Conservation (phyloP, 2,329 filamentous ascomycete species). For the Coniochaeta sp. region DNA sequence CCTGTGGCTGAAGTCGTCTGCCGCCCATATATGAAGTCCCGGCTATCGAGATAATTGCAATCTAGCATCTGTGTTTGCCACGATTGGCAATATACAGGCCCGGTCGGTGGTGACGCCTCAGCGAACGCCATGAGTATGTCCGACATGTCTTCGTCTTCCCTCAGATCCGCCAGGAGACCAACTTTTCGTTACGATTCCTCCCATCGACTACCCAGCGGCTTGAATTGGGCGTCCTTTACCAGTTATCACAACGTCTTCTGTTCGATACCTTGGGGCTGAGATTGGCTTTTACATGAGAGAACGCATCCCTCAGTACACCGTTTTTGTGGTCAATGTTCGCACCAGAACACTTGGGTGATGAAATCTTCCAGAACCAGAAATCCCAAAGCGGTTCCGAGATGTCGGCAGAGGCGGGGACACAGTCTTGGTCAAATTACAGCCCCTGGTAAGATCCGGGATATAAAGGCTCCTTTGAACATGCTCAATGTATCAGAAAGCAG, state of each 20-base stretch:
- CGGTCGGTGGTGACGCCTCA: neutral
- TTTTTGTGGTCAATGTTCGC: neutral
- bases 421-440: neutral
- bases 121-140: neutral
- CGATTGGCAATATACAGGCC: neutral
- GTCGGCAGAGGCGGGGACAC: neutral
- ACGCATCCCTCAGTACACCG: neutral
- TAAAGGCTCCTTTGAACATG: neutral
- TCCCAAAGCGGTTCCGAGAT: neutral
- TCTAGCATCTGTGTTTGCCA: neutral
- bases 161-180: neutral
- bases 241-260: no score
- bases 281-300: neutral
- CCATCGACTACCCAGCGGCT: no score
- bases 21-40: neutral
- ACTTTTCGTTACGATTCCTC: neutral
- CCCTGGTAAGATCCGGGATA: neutral
- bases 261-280: no score
- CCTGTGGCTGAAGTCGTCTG: neutral
- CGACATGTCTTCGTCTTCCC: neutral
- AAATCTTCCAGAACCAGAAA: neutral
- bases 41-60: neutral
- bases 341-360: neutral
- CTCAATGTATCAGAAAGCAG: neutral
- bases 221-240: no score